Base-by-base conservation (phyloP, 2,329 filamentous ascomycete species). In the Diaporthe humulicola region DNA sequence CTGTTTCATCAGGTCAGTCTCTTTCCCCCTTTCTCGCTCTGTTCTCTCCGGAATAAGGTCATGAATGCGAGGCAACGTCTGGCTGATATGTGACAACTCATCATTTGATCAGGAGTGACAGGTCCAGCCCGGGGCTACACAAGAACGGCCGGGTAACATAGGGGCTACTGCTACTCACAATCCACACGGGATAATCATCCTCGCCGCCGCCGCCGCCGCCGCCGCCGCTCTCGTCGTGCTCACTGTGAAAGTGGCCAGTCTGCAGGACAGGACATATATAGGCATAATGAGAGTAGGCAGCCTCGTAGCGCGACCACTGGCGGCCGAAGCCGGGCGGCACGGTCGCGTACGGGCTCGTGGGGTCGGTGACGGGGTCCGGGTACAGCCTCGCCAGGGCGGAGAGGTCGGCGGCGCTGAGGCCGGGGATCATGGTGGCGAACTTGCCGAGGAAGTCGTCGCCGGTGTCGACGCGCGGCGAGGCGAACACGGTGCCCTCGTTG, bases 401-500 rank as follows among this genome's bases (percentile, higher is more conserved):
- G 15, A 93, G 81, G 76, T 93, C 92, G 1, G 82, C 78, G 0
- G 82, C 76, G 4, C 85, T 84, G 19, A 94, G 83, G 3, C 85
- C 84, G 0, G 93, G 93, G 17, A 95, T 87, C 14, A 95, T 87
- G 0, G 82, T 85, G 0, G 83, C 81, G 85, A 94, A 94, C 81
- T 94, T 94, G 3, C 81, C 75, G 4, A 85, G 85, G 80, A 94
- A 93, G 15, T 91, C 86, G 0, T 81, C 82, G 15, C 87, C 83
- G 3, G 84, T 85, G 19, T 85, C 83, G 71, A 88, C 85, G 9
- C 81, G 78, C 19, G 84, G 81, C 0, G 91, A 88, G 0, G 94
- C 89, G 79, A 94, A 95, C 50, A 86, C 81, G 0, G 90, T 88
- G 22, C 93, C 93, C 81, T 95, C 93, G 79, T 94, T 91, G 52